A percentile compares a stretch with the other conserved stretches of the same genome.
These are phyloP conservation scores for Bryopsis sp. DNA, from an alignment of 139 green algal genomes.

Conservation along the genomic window DNA sequence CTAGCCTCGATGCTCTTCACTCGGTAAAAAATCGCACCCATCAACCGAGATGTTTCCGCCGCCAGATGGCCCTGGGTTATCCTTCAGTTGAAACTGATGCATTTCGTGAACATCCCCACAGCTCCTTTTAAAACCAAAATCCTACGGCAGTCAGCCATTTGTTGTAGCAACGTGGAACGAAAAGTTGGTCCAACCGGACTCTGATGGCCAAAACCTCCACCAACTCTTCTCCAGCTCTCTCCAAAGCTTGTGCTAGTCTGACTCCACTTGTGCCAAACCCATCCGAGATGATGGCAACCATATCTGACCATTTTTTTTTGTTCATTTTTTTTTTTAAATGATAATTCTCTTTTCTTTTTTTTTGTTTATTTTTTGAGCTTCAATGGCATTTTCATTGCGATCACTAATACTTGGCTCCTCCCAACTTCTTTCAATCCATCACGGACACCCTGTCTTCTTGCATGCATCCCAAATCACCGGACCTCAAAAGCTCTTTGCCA, in stretches of 20 bases:
- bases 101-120: too few relatives aligned
- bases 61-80: too few relatives aligned
- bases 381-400: too few relatives aligned
- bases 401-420: constrained; percentile 25
- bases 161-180: constrained; percentile 24
- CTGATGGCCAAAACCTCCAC: constrained; percentile 28
- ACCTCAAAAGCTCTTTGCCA: constrained; percentile 20
- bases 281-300: constrained; percentile 26
- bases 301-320: not conserved
- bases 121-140: too few relatives aligned
- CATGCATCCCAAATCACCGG: constrained; percentile 27
- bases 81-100: too few relatives aligned
- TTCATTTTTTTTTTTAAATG: too few relatives aligned
- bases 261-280: constrained; percentile 30
- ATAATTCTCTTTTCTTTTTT: too few relatives aligned
- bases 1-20: too few relatives aligned
- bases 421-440: constrained; percentile 20
- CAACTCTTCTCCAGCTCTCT: constrained; percentile 19
- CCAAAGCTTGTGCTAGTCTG: constrained; percentile 23
- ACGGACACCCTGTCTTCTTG: constrained; percentile 21
- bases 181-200: constrained; percentile 24
- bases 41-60: too few relatives aligned
- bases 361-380: too few relatives aligned
- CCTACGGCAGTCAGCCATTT: constrained; percentile 26
- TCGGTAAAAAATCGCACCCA: too few relatives aligned